Base-by-base conservation (phyloP, 208 protist species). In the Acanthamoeba lenticulata region DNA sequence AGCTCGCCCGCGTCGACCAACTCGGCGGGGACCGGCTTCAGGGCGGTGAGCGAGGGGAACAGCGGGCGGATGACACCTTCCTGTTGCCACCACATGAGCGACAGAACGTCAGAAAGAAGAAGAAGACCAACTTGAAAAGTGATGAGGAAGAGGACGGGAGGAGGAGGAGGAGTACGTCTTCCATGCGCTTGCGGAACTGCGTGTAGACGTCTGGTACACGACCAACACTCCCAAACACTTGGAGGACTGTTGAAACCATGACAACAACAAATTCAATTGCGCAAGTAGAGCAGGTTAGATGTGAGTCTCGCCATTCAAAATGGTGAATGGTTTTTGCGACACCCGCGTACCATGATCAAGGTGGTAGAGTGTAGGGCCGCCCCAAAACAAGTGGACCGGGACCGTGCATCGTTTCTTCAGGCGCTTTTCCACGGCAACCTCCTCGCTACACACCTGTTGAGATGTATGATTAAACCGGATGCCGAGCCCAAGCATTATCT, bases 141-240 rank as follows among this genome's bases (percentile, higher is more conserved):
- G 13, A 36, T 36, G 49, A 32, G 11, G 49, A 89, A 89, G 11
- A 29, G 72, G 7, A 77, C 65, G 65, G 13, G 44, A n/a, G n/a
- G n/a, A n/a, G n/a, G n/a, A n/a, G n/a, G n/a, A 88, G 77, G 47
- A 7, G 88, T 40, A 92, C 47, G 0, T 93, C 90, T 81, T 95
- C 88, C 44, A 94, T 55, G 32, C n/a, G n/a, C 44, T 85, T 95
- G 55, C 72, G 69, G 38, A 95, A 94, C 21, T 69, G 77, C 6
- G 94, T 94, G 74, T 92, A 95, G 19, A 89, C 69, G 36, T 67
- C 65, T 2, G 94, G 94, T 11, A 94, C n/a, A 40, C 40, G 52
- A 24, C 47, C 34, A 15, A 62, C 36, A 9, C 11, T 52, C 4
- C 36, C 95, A 4, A 74, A 79, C 40, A 96, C 94, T 69, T 21